Evolutionary conservation across 1,284 basidiomycete genomes (phyloP).

Genomic region (Ganoderma multipileum): DNA sequence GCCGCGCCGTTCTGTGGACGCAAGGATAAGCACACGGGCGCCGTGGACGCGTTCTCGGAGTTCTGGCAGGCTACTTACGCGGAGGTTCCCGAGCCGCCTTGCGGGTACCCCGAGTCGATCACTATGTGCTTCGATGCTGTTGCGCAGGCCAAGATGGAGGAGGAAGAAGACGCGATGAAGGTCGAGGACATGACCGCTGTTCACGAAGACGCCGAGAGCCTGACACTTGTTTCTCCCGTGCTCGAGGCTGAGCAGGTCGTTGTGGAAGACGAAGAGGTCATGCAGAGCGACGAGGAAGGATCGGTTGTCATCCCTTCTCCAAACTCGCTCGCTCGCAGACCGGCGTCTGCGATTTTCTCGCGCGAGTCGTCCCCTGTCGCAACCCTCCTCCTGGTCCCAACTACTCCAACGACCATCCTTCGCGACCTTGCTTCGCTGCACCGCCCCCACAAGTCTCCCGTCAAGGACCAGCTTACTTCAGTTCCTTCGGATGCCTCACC

Average conservation of each 20-base stretch:
- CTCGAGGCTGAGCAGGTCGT: not conserved
- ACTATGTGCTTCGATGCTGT: slow-evolving; percentile 29
- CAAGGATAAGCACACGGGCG: slow-evolving; percentile 47
- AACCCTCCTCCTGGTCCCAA: slow-evolving; percentile 15
- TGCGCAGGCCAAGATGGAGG: slow-evolving; percentile 20
- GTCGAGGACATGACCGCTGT: slow-evolving; percentile 27
- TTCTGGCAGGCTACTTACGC: slow-evolving; percentile 63
- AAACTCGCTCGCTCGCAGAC: slow-evolving; percentile 22
- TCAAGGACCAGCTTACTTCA: slow-evolving; percentile 12
- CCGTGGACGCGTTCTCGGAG: slow-evolving; percentile 56
- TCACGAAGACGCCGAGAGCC: slow-evolving; percentile 8
- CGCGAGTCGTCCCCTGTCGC: slow-evolving; percentile 3
- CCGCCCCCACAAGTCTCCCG: slow-evolving; percentile 41
- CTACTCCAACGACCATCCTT: slow-evolving; percentile 29
- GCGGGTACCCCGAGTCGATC: slow-evolving; percentile 55
- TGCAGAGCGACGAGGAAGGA: slow-evolving; percentile 33
- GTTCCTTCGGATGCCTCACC: slow-evolving; percentile 12
- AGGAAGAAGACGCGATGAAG: slow-evolving; percentile 27
- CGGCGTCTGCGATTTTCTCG: slow-evolving; percentile 18
- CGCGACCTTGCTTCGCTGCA: slow-evolving; percentile 36
- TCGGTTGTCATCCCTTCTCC: slow-evolving; percentile 27
- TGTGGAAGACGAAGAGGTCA: slow-evolving; percentile 4
- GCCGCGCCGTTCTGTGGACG: slow-evolving; percentile 61
- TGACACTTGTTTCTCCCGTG: not conserved
- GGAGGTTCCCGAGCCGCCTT: slow-evolving; percentile 44